Evolutionary conservation across 1,284 basidiomycete genomes (phyloP), one percentile per base, ranked within the genome.

Genomic region (Tilletia caries): DNA sequence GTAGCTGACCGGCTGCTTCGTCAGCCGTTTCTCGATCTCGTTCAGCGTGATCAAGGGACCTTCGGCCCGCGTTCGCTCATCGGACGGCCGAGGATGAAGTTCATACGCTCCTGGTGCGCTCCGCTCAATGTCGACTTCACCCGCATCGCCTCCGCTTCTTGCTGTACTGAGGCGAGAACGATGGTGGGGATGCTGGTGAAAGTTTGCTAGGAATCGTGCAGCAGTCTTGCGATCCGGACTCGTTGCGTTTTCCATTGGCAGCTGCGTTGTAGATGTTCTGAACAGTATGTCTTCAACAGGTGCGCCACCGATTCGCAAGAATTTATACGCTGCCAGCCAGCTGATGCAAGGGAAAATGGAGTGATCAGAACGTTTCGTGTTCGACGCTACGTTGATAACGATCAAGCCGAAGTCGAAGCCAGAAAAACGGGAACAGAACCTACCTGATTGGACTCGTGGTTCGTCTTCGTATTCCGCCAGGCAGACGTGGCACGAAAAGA

Each of bases 391-490:
- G n/a, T n/a, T n/a, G n/a, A n/a, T n/a, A n/a, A n/a, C n/a, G n/a
- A n/a, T n/a, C n/a, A n/a, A n/a, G n/a, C n/a, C n/a, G n/a, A n/a
- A n/a, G n/a, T n/a, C n/a, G n/a, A n/a, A n/a, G n/a, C n/a, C n/a
- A n/a, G n/a, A n/a, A n/a, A n/a, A n/a, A n/a, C n/a, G n/a, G n/a
- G n/a, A n/a, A n/a, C n/a, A n/a, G n/a, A 41, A 41, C 37, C 10
- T 41, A 60, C 54, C 54, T 60, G 20, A 60, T 29, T 27, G 54
- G 54, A 20, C 54, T 60, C 25, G 54, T 60, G 15, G n/a, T 33
- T 27, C 54, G 6, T 33, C 32, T 60, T 18, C n/a, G 54, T 10
- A 60, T 12, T 18, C 54, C 54, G 23, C n/a, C 54, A 18, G 54
- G 54, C 8, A 60, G 54, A 32, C 54, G 54, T 5, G 54, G 54